These are phyloP conservation scores for Gonapodya prolifera DNA, from an alignment of 192 early-diverging fungal species.

Conservation along the genomic window DNA sequence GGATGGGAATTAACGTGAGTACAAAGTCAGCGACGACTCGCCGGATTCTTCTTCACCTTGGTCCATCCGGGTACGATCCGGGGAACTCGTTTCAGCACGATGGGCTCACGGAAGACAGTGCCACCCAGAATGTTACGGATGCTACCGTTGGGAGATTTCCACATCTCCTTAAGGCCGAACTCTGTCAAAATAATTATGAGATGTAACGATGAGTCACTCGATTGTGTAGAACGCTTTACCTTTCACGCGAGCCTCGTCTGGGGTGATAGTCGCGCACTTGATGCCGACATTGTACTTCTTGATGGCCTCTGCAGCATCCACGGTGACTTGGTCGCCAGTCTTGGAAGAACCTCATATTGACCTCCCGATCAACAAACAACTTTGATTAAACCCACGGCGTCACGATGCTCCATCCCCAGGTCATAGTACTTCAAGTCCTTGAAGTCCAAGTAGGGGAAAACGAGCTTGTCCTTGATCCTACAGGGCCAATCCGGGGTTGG, in stretches of 20 bases:
- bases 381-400: conserved; percentile 28
- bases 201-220: neutral
- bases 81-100: conserved; percentile 83
- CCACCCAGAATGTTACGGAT: conserved; percentile 94
- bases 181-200: conserved; percentile 24
- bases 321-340: conserved; percentile 88
- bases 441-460: conserved; percentile 16
- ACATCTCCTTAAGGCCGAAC: conserved; percentile 95
- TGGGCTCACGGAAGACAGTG: conserved; percentile 97
- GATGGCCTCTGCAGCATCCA: conserved; percentile 92
- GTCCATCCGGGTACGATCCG: conserved; percentile 62
- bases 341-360: conserved; percentile 11
- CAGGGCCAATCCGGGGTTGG: conserved; percentile 40
- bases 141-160: conserved; percentile 95
- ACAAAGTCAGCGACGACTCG: too few species aligned
- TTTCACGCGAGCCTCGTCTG: conserved; percentile 84
- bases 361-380: conserved; percentile 7
- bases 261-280: conserved; percentile 99
- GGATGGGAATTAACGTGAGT: too few species aligned
- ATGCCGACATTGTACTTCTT: conserved; percentile 95
- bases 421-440: conserved; percentile 96
- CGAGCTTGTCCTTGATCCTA: conserved; percentile 78
- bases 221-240: conserved; percentile 20
- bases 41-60: too few species aligned
- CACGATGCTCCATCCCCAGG: conserved; percentile 81